Conservation (phyloP, 2,329 filamentous ascomycete genomes). For the Lasiodiplodia sp. region DNA sequence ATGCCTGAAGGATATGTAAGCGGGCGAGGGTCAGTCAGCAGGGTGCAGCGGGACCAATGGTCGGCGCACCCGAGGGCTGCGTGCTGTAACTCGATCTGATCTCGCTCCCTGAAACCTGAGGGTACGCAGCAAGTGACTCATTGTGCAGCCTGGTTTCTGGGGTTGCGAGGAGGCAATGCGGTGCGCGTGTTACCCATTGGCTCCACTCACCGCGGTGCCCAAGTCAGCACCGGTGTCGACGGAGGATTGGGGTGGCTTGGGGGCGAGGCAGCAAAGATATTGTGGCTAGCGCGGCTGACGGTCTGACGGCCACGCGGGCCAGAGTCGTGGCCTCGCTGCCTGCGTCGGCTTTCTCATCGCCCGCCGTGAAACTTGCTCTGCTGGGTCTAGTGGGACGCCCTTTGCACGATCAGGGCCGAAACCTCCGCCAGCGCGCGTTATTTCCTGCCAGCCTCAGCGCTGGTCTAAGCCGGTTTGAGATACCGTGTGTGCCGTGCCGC, state of each 20-base stretch:
- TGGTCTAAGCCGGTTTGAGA: not conserved
- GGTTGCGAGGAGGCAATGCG: not conserved
- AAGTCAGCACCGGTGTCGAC: constrained; percentile 13
- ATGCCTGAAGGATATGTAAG: constrained; percentile 7
- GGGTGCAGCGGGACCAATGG: constrained; percentile 1
- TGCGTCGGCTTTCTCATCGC: not conserved
- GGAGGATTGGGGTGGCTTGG: not conserved
- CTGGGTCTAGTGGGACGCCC: not conserved
- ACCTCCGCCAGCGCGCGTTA: not conserved
- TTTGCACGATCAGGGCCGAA: constrained; percentile 12
- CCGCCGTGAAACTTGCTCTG: not conserved
- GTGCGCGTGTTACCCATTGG: constrained; percentile 14
- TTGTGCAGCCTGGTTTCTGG: constrained; percentile 3
- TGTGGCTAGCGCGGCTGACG: constrained; percentile 1
- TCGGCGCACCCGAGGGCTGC: not conserved
- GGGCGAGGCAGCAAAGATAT: constrained; percentile 10
- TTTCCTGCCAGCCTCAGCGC: constrained; percentile 6
- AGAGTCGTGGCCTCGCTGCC: constrained; percentile 10
- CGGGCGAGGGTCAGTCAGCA: constrained; percentile 12
- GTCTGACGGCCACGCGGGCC: not conserved
- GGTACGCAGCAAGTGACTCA: constrained; percentile 17
- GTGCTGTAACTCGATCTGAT: constrained; percentile 15
- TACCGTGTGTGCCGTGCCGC: constrained; percentile 30
- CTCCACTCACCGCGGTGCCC: not conserved
- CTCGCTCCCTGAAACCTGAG: constrained; percentile 19